These are phyloP conservation scores for Diplogelasinospora grovesii DNA, from an alignment of 495 filamentous ascomycete species.

Conservation along the genomic window DNA sequence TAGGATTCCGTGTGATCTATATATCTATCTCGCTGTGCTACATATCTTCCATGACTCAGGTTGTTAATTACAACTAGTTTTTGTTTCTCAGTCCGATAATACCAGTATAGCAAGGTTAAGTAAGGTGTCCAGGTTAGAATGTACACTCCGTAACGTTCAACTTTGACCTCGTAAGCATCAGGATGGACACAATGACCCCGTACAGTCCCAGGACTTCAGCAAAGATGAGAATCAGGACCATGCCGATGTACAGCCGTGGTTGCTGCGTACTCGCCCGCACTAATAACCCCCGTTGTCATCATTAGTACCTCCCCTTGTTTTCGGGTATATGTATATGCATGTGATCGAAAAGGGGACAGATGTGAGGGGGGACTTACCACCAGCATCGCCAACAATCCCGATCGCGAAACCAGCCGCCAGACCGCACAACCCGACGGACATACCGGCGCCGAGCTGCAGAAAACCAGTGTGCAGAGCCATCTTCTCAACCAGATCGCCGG, in stretches of 20 bases:
- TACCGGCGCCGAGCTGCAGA: conserved; percentile 40
- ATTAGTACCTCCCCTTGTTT: neutral
- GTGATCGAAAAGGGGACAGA: neutral
- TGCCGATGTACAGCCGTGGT: conserved; percentile 82
- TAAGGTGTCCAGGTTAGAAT: too few species aligned
- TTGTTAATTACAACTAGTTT: too few species aligned
- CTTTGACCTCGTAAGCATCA: conserved; percentile 35
- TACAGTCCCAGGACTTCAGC: conserved; percentile 79
- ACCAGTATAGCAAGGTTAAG: too few species aligned
- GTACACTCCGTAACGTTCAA: conserved; percentile 29
- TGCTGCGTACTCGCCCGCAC: conserved; percentile 84
- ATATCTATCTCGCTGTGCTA: too few species aligned
- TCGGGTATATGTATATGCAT: too few species aligned
- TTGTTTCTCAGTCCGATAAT: too few species aligned
- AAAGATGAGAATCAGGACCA: conserved; percentile 93
- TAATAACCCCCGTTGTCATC: conserved; percentile 3
- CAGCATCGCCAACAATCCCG: conserved; percentile 83
- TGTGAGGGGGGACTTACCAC: conserved; percentile 31
- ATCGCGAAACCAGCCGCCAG: conserved; percentile 87
- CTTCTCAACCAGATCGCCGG: conserved; percentile 35
- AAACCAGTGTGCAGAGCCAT: conserved; percentile 41
- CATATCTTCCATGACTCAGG: too few species aligned
- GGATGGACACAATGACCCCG: conserved; percentile 35
- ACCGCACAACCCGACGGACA: conserved; percentile 46
- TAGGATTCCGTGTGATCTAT: too few species aligned